Conservation (phyloP, 257 asterid species). For the Nicotiana otophora region DNA sequence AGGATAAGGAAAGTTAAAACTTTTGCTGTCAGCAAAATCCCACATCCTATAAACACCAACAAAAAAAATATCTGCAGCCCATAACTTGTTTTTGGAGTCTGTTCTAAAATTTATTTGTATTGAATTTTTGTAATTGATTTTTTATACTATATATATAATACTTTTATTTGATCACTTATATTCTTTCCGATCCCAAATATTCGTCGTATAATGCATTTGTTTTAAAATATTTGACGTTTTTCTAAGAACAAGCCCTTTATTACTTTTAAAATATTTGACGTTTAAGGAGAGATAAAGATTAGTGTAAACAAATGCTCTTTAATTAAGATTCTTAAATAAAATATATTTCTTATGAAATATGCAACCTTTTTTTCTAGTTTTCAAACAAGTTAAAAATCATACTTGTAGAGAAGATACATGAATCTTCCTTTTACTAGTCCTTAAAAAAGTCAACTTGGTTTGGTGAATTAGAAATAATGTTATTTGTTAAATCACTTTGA, state of each 20-base stretch:
- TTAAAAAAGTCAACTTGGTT: slow-evolving; percentile 32
- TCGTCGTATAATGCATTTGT: not conserved
- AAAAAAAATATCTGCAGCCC: slow-evolving; percentile 4
- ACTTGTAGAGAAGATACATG: not conserved
- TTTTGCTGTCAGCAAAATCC: not conserved
- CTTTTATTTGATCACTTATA: no score
- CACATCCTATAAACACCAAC: not conserved
- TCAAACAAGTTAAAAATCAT: not conserved
- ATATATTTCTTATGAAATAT: no score
- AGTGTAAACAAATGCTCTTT: no score
- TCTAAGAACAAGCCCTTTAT: no score
- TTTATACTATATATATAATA: not conserved
- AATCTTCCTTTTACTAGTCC: not conserved
- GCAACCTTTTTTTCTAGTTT: not conserved
- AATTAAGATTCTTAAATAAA: no score
- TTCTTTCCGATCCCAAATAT: not conserved
- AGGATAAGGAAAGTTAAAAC: not conserved
- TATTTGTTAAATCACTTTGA: slow-evolving; percentile 15
- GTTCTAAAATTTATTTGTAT: not conserved
- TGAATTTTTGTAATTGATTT: not conserved
- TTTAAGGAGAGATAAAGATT: no score
- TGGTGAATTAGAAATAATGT: slow-evolving; percentile 24
- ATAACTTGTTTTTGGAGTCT: not conserved
- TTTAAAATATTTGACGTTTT: not conserved
- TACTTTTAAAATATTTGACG: no score